phyloP scores from a whole-genome alignment of 2,329 filamentous ascomycete species.

The Magnaporthiopsis incrustans region DNA sequence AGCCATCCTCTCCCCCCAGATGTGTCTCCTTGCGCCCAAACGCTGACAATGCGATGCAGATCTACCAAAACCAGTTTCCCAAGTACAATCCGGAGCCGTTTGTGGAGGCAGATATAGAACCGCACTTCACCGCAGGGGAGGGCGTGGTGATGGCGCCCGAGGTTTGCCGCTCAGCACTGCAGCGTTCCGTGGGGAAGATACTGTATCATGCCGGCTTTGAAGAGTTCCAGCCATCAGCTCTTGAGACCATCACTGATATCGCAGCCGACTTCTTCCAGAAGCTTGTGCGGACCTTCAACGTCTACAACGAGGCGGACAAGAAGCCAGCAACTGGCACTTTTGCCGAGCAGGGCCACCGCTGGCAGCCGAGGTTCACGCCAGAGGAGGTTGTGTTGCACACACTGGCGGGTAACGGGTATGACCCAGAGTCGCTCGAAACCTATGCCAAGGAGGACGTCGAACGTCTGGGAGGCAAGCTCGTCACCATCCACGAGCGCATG shows the following conservation, averaged over 20 bases:
- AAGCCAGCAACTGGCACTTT: conserved; percentile 42
- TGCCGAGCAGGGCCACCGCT: conserved; percentile 32
- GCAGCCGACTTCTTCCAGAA: conserved; percentile 86
- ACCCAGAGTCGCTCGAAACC: conserved; percentile 70
- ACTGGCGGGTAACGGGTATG: conserved; percentile 74
- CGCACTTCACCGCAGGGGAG: conserved; percentile 83
- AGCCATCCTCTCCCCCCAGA: not conserved
- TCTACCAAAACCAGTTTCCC: conserved; percentile 96
- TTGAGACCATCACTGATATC: conserved; percentile 84
- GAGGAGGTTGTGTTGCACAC: conserved; percentile 87
- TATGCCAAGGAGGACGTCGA: conserved; percentile 96
- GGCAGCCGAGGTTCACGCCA: conserved; percentile 62
- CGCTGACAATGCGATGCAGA: conserved; percentile 37
- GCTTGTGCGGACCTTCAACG: conserved; percentile 68
- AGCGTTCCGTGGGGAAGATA: conserved; percentile 86
- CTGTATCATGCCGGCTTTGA: conserved; percentile 97
- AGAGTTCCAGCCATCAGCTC: conserved; percentile 88
- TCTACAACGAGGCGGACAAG: conserved; percentile 78
- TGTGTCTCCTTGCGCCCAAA: not conserved
- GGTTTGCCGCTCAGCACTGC: conserved; percentile 74
- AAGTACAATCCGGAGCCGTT: conserved; percentile 92
- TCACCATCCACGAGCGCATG: conserved; percentile 87
- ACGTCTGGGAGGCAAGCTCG: conserved; percentile 68
- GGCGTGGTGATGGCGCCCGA: conserved; percentile 80
- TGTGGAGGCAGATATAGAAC: conserved; percentile 73